Evolutionary conservation across 1,284 basidiomycete genomes (phyloP).

Genomic region (Rhodotorula sp.): DNA sequence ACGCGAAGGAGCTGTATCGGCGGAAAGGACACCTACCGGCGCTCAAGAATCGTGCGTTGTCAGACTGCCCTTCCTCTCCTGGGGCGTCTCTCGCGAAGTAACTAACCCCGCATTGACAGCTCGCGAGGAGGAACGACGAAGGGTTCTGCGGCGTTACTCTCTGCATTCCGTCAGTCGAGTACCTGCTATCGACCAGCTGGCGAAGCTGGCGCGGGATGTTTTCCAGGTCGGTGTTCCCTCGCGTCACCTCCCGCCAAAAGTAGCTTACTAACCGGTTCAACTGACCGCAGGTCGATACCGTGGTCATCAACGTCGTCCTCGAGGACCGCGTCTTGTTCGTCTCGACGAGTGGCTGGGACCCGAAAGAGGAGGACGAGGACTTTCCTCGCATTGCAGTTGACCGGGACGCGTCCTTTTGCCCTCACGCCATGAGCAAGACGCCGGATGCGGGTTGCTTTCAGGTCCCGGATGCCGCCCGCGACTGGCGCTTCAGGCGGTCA

Average conservation of each 20-base stretch:
- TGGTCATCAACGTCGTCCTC: slow-evolving; percentile 13
- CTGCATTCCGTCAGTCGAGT: not conserved
- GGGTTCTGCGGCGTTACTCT: slow-evolving; percentile 1
- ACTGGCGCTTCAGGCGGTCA: slow-evolving; percentile 22
- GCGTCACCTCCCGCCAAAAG: too few species aligned
- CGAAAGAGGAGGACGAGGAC: not conserved
- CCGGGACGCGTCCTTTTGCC: slow-evolving; percentile 2
- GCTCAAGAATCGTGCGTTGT: not conserved
- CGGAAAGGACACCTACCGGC: slow-evolving; percentile 1
- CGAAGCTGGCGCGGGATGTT: slow-evolving; percentile 1
- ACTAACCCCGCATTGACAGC: not conserved
- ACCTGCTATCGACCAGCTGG: not conserved
- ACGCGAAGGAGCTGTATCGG: not conserved
- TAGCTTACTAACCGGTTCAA: too few species aligned
- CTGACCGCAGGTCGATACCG: not conserved
- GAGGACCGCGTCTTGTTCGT: slow-evolving; percentile 4
- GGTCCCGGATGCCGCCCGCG: not conserved
- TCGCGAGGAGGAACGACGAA: slow-evolving; percentile 6
- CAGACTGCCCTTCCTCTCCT: not conserved
- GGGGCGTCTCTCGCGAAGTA: too few species aligned
- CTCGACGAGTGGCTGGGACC: slow-evolving; percentile 1
- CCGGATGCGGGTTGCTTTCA: not conserved
- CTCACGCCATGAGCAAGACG: slow-evolving; percentile 13
- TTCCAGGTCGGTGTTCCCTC: not conserved
- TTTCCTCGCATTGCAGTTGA: not conserved